A percentile compares a stretch with the other conserved stretches of the same genome.
Conservation (phyloP, 2,329 filamentous ascomycete species). For the Cercospora janseana region DNA sequence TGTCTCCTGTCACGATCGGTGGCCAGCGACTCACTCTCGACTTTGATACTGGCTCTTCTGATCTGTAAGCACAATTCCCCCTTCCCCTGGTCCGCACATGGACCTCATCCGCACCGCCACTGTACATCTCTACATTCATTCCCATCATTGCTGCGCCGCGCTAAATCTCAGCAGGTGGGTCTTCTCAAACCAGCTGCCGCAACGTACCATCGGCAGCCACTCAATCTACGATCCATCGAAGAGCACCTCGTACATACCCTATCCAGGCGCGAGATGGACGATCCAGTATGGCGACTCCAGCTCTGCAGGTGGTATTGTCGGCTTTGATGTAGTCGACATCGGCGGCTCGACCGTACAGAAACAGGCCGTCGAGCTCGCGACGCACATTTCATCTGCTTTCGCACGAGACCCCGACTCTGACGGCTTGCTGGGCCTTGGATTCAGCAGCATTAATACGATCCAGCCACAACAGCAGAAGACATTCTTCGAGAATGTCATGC, state of each 20-base stretch:
- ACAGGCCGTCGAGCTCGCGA: slow-evolving; percentile 69
- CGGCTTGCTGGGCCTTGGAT: slow-evolving; percentile 69
- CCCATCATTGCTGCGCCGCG: not conserved
- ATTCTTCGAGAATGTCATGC: slow-evolving; percentile 69
- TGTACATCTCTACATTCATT: not conserved
- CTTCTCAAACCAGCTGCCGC: slow-evolving; percentile 61
- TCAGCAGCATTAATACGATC: slow-evolving; percentile 64
- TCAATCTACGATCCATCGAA: slow-evolving; percentile 54
- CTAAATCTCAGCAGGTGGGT: slow-evolving; percentile 56
- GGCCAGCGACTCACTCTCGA: slow-evolving; percentile 67
- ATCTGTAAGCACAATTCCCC: slow-evolving; percentile 61
- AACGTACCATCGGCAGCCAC: slow-evolving; percentile 51
- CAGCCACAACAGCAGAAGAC: slow-evolving; percentile 57
- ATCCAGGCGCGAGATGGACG: slow-evolving; percentile 56
- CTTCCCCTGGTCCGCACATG: no score
- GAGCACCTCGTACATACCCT: slow-evolving; percentile 51
- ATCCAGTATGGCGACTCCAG: slow-evolving; percentile 70
- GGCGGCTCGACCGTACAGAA: slow-evolving; percentile 60
- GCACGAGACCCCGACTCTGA: slow-evolving; percentile 59
- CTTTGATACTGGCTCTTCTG: slow-evolving; percentile 74
- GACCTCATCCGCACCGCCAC: no score
- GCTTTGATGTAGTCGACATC: slow-evolving; percentile 65
- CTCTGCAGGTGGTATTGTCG: slow-evolving; percentile 62
- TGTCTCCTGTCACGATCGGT: slow-evolving; percentile 67
- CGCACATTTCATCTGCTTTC: slow-evolving; percentile 58